phyloP scores from a whole-genome alignment of 805 yeast species.

The Kazachstania kunashirensis region DNA sequence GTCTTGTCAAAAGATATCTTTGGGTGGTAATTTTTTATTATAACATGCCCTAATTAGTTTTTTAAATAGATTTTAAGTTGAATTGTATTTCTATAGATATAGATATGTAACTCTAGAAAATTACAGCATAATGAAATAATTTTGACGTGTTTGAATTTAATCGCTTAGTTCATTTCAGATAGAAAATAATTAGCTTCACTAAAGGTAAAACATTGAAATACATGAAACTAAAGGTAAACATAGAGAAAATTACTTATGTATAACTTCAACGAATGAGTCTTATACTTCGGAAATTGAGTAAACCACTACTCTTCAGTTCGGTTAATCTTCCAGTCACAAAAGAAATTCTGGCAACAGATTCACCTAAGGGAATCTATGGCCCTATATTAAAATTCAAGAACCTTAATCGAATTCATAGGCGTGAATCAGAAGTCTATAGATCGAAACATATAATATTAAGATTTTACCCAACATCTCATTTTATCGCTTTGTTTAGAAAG shows the following conservation, averaged over 20 bases:
- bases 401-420: conserved; percentile 5
- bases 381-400: conserved; percentile 6
- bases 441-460: conserved; percentile 18
- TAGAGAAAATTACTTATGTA: too few species aligned
- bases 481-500: conserved; percentile 23
- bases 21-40: conserved; percentile 45
- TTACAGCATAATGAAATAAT: too few species aligned
- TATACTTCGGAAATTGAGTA: not conserved
- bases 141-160: too few species aligned
- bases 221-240: too few species aligned
- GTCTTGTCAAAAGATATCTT: conserved; percentile 63
- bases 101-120: too few species aligned
- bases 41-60: too few species aligned
- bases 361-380: conserved; percentile 5
- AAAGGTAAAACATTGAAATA: too few species aligned
- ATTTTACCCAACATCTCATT: conserved; percentile 25
- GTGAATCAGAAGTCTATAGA: conserved; percentile 14
- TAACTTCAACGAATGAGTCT: too few species aligned
- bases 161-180: too few species aligned
- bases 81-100: too few species aligned
- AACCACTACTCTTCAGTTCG: not conserved
- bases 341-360: not conserved
- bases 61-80: too few species aligned
- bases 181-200: too few species aligned
- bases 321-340: conserved; percentile 1